Conservation (phyloP, 805 yeast genomes). For the Lachancea dasiensis region DNA sequence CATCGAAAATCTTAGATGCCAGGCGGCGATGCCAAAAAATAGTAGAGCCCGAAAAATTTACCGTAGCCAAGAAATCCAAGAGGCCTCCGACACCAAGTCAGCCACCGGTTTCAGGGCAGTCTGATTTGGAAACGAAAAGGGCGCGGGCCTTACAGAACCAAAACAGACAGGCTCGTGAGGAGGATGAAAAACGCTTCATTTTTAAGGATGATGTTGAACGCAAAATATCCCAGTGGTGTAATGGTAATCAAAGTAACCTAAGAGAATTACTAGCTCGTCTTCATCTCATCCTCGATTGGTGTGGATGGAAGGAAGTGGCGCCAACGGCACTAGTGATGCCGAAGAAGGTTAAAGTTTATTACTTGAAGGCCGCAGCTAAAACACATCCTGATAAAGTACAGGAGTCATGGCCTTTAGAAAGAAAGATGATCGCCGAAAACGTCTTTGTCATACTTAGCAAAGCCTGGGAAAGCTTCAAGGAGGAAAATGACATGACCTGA, state of each 20-base stretch:
- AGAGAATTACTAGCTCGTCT: slow-evolving; percentile 70
- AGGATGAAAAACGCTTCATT: slow-evolving; percentile 52
- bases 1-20: slow-evolving; percentile 66
- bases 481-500: slow-evolving; percentile 38
- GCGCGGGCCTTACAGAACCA: slow-evolving; percentile 41
- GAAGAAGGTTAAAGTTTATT: slow-evolving; percentile 78
- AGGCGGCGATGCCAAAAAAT: slow-evolving; percentile 69
- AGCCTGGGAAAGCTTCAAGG: slow-evolving; percentile 84
- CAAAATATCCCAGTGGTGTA: slow-evolving; percentile 56
- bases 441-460: slow-evolving; percentile 78
- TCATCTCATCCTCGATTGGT: slow-evolving; percentile 62
- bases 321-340: slow-evolving; percentile 78
- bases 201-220: slow-evolving; percentile 59
- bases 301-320: slow-evolving; percentile 60
- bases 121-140: background rate
- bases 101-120: background rate
- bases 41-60: slow-evolving; percentile 44
- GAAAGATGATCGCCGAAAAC: slow-evolving; percentile 77
- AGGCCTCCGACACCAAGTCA: slow-evolving; percentile 6
- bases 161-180: slow-evolving; percentile 39
- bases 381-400: slow-evolving; percentile 84
- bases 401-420: slow-evolving; percentile 51
- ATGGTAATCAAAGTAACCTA: slow-evolving; percentile 73
- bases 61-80: slow-evolving; percentile 18
- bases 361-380: slow-evolving; percentile 84